These are phyloP conservation scores for Backusella tuberculispora DNA, from an alignment of 192 early-diverging fungal species.

Conservation along the genomic window DNA sequence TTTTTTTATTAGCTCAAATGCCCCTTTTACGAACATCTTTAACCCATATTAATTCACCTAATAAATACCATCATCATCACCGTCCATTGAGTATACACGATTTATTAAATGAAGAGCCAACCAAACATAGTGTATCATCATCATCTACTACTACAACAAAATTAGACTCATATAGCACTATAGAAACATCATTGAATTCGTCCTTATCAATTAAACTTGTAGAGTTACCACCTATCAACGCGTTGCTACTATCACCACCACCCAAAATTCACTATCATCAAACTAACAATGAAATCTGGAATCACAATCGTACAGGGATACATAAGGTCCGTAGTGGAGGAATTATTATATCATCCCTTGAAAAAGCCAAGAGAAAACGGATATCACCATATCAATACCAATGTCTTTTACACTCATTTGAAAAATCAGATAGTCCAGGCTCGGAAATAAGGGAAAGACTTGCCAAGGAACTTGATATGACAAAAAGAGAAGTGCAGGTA, in stretches of 20 bases:
- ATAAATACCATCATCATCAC: neutral
- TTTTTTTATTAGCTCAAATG: neutral
- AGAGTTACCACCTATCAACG: neutral
- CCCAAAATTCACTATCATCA: neutral
- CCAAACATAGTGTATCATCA: neutral
- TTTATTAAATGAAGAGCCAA: neutral
- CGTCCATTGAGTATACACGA: neutral
- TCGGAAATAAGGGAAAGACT: neutral
- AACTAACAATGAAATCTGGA: no score
- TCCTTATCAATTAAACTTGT: neutral
- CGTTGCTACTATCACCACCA: neutral
- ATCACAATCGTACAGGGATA: no score
- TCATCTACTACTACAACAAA: neutral
- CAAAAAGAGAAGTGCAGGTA: slow-evolving; percentile 9
- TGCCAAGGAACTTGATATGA: neutral
- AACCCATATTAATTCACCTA: neutral
- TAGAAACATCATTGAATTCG: no score
- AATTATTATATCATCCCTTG: neutral
- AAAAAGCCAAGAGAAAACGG: neutral
- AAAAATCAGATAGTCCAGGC: neutral
- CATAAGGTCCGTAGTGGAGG: no score
- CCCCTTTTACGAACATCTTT: neutral
- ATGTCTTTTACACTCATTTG: neutral
- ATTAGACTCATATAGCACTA: no score
- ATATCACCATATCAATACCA: neutral